Evolutionary conservation across 2,329 filamentous ascomycete genomes (phyloP).

Genomic region (Claviceps lovelessii): DNA sequence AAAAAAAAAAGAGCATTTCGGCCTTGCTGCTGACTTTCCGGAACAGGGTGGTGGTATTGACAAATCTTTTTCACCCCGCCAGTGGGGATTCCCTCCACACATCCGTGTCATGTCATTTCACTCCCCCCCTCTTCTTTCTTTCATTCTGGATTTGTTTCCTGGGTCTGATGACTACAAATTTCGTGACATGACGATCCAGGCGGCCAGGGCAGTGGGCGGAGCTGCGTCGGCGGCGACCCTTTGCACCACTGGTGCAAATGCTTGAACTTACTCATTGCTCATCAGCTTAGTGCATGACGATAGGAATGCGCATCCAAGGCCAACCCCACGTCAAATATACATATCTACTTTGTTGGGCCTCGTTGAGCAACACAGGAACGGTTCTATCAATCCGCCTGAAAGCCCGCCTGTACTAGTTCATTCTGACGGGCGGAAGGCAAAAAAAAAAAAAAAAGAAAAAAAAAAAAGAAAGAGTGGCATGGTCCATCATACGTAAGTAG

Average conservation of each 20-base stretch:
- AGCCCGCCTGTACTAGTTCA: no score
- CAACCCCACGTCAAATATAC: no score
- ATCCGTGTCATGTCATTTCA: not conserved
- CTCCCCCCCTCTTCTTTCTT: no score
- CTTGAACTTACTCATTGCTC: not conserved
- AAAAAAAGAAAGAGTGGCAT: not conserved
- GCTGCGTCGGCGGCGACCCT: not conserved
- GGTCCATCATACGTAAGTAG: not conserved
- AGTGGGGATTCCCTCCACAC: not conserved
- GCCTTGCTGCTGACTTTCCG: constrained; percentile 5
- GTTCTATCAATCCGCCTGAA: not conserved
- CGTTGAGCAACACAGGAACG: not conserved
- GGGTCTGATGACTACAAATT: not conserved
- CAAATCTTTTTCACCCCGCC: not conserved
- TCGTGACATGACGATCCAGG: not conserved
- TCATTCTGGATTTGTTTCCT: not conserved
- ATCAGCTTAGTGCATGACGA: not conserved
- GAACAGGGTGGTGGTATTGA: not conserved
- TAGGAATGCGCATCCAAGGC: not conserved
- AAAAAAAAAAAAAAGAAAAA: not conserved
- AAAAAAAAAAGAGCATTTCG: not conserved
- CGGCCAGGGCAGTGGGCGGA: not conserved
- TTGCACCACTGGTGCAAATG: not conserved
- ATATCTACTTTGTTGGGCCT: not conserved
- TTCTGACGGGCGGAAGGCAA: not conserved